Base-by-base conservation (phyloP, 2,329 filamentous ascomycete species). In the Calonectria pauciramosa region DNA sequence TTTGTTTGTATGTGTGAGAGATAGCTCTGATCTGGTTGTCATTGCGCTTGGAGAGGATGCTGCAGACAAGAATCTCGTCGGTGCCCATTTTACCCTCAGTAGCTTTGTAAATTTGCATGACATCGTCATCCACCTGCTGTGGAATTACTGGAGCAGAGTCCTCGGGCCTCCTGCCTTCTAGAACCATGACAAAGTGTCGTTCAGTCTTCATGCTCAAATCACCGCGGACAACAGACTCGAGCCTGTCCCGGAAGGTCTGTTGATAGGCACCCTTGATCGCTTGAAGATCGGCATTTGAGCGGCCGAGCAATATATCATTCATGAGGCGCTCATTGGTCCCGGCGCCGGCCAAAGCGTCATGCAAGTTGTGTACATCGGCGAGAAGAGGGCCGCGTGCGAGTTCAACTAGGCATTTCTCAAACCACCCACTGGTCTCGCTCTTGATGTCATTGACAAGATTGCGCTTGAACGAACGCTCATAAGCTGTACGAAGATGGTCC, bases 151-250 rank as follows among this genome's bases (percentile, higher is more conserved):
- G 95, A 0, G 91, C 89, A 2, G 92, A 92, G 77, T 99, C 96
- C 82, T 98, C 96, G 47, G 92, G 91, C 49, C 96, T 91, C 65
- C 90, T 91, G 2, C 93, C 95, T 38, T 91, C 89, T 51, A 98
- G 88, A 30, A 98, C 93, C 85, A 97, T 94, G 83, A 94, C 87
- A 86, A 98, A 99, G 80, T 98, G 92, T 26, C 93, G 89, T 83
- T 96, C 93, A 0, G 96, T 98, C 86, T 97, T 97, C 84, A 94
- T 91, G 78, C 94, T 96, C 26, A 99, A 87, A 79, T 99, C 96
- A 26, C 90, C 91, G 77, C 92, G 92, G 76, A 99, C 91, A 70
- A 94, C 94, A 16, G 88, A 86, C 80, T 96, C 93, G 1, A 99
- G 90, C 20, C 90, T 88, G 26, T 90, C 90, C 47, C 88, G 87